A percentile compares a stretch with the other conserved stretches of the same genome.
phyloP scores from a whole-genome alignment of 345 rosid species.

The Ailanthus altissimus region DNA sequence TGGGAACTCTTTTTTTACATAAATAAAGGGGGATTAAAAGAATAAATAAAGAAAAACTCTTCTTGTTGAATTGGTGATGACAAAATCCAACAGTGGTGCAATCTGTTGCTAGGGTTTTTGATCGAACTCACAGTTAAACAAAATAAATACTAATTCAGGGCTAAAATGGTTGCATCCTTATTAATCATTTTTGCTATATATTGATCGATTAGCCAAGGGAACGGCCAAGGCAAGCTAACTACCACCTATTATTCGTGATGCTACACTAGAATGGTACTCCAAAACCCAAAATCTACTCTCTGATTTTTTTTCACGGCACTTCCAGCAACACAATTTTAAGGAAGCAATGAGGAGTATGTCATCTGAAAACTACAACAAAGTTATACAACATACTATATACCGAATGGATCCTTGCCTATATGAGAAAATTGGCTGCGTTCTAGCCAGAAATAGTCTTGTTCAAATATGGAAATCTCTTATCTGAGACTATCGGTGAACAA shows the following conservation, averaged over 20 bases:
- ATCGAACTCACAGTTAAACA: too few relatives aligned
- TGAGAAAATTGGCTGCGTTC: not conserved
- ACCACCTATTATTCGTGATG: not conserved
- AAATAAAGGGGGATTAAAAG: too few relatives aligned
- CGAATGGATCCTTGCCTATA: not conserved
- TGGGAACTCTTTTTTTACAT: not conserved
- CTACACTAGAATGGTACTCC: not conserved
- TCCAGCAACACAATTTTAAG: not conserved
- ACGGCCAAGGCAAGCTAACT: not conserved
- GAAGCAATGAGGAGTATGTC: not conserved
- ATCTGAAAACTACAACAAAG: not conserved
- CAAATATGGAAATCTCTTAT: constrained; percentile 18
- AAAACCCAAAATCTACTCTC: not conserved
- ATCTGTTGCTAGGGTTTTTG: too few relatives aligned
- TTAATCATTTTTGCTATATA: not conserved
- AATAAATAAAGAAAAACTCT: too few relatives aligned
- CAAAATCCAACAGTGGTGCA: too few relatives aligned
- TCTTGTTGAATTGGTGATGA: too few relatives aligned
- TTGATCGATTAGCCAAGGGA: not conserved
- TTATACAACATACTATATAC: not conserved
- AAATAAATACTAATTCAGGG: too few relatives aligned
- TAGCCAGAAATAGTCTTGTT: constrained; percentile 6
- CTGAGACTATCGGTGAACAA: constrained; percentile 8
- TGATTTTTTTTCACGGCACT: not conserved
- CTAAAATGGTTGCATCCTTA: not conserved